These are phyloP conservation scores for Trichothecium sympodiale DNA, from an alignment of 2,329 filamentous ascomycete species.

Conservation along the genomic window DNA sequence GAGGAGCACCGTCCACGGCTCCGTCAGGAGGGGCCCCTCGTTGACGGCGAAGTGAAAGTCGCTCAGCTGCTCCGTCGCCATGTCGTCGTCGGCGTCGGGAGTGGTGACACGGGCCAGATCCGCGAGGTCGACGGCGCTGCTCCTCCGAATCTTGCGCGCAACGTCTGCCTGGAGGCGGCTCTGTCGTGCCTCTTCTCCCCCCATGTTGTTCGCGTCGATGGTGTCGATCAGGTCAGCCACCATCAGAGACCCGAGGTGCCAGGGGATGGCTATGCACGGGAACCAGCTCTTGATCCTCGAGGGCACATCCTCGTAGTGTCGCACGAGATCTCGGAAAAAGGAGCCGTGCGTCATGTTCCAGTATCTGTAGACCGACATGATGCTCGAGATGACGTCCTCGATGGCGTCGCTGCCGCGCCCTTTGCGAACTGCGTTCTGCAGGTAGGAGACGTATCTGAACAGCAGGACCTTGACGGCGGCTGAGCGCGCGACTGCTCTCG, in stretches of 20 bases:
- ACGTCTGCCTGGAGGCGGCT: constrained; percentile 20
- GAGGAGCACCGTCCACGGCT: constrained; percentile 48
- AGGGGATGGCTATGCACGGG: constrained; percentile 44
- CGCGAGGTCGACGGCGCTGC: constrained; percentile 33
- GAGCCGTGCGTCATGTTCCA: constrained; percentile 41
- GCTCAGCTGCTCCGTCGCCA: constrained; percentile 11
- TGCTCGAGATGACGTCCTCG: constrained; percentile 35
- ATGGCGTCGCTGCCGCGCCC: constrained; percentile 22
- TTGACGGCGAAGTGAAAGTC: constrained; percentile 43
- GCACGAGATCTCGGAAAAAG: constrained; percentile 40
- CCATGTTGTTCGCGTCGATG: constrained; percentile 29
- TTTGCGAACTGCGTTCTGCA: constrained; percentile 39
- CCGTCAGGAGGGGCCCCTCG: constrained; percentile 44
- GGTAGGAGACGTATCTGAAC: constrained; percentile 42
- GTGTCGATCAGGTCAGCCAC: constrained; percentile 41
- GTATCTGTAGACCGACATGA: constrained; percentile 39
- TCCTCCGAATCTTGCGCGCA: constrained; percentile 25
- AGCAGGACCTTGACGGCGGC: constrained; percentile 48
- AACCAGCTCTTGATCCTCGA: constrained; percentile 49
- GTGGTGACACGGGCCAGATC: constrained; percentile 35
- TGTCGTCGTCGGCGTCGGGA: constrained; percentile 12
- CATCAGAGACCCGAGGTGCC: constrained; percentile 44
- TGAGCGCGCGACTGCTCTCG: constrained; percentile 36
- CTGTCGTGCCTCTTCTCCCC: constrained; percentile 12
- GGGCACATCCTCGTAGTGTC: constrained; percentile 36